Evolutionary conservation across 805 yeast species (phyloP).

Genomic region (Lachancea sp.): DNA sequence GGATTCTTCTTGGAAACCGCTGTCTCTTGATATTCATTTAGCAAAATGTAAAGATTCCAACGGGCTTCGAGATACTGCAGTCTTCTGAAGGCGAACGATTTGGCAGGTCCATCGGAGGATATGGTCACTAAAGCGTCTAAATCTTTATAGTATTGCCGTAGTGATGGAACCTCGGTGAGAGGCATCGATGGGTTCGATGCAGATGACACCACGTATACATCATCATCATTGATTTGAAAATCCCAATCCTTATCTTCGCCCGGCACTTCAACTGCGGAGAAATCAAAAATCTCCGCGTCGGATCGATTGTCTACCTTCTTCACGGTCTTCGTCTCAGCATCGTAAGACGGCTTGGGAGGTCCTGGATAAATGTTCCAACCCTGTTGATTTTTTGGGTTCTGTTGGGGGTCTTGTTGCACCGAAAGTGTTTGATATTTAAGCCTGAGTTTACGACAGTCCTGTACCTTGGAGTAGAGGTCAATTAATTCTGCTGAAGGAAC

Average conservation of each 20-base stretch:
- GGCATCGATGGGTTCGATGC: constrained; percentile 32
- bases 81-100: constrained; percentile 91
- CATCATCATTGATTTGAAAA: constrained; percentile 51
- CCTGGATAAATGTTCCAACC: constrained; percentile 83
- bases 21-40: constrained; percentile 90
- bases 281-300: constrained; percentile 39
- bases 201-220: constrained; percentile 57
- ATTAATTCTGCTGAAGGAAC: constrained; percentile 63
- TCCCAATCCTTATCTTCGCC: constrained; percentile 47
- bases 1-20: constrained; percentile 88
- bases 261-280: constrained; percentile 39
- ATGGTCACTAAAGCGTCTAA: constrained; percentile 64
- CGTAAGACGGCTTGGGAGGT: constrained; percentile 90
- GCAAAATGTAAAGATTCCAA: constrained; percentile 83
- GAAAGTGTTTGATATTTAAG: constrained; percentile 68
- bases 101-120: constrained; percentile 92
- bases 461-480: constrained; percentile 55
- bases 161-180: constrained; percentile 64
- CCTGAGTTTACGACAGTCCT: constrained; percentile 64
- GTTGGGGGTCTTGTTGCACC: constrained; percentile 54
- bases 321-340: constrained; percentile 51
- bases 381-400: constrained; percentile 76
- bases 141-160: constrained; percentile 81
- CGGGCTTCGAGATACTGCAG: constrained; percentile 92
- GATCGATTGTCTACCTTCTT: constrained; percentile 36